These are phyloP conservation scores for Mucor plumbeus DNA, from an alignment of 371 early-diverging fungal species.

Conservation along the genomic window DNA sequence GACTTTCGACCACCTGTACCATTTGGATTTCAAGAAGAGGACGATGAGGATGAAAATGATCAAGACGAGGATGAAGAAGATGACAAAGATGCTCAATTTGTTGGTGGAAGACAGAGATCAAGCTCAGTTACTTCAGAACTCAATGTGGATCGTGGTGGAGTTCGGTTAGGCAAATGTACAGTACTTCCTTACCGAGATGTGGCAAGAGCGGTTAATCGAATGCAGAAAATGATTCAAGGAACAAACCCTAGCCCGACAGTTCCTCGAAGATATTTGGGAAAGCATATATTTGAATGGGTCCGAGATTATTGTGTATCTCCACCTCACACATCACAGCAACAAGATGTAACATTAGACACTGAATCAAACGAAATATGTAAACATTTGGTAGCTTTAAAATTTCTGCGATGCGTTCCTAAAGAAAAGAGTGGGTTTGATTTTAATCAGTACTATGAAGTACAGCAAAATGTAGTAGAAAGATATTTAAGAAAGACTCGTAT, in stretches of 20 bases:
- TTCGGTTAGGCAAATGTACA: constrained; percentile 20
- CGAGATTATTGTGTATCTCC: constrained; percentile 19
- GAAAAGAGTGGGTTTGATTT: background rate
- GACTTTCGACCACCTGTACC: constrained; percentile 22
- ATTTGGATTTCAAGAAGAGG: constrained; percentile 22
- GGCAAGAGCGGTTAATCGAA: constrained; percentile 12
- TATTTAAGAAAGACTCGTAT: constrained; percentile 22
- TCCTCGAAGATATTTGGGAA: constrained; percentile 1
- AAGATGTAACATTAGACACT: background rate
- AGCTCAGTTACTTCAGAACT: constrained; percentile 28
- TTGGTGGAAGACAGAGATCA: constrained; percentile 17
- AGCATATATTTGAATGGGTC: constrained; percentile 23
- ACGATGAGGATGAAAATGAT: background rate
- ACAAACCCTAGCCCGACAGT: background rate
- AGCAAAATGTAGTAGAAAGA: constrained; percentile 22
- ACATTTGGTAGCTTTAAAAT: constrained; percentile 16
- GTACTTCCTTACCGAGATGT: constrained; percentile 21
- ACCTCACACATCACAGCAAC: constrained; percentile 2
- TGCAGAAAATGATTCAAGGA: constrained; percentile 22
- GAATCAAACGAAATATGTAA: constrained; percentile 20
- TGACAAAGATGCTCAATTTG: constrained; percentile 11
- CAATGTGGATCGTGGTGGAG: constrained; percentile 23
- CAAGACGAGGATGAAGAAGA: background rate
- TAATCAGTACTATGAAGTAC: constrained; percentile 15
- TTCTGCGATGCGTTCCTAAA: constrained; percentile 14